A percentile compares a stretch with the other conserved stretches of the same genome.
Conservation (phyloP, 2,329 filamentous ascomycete genomes). For the Curvularia eragrostidis region DNA sequence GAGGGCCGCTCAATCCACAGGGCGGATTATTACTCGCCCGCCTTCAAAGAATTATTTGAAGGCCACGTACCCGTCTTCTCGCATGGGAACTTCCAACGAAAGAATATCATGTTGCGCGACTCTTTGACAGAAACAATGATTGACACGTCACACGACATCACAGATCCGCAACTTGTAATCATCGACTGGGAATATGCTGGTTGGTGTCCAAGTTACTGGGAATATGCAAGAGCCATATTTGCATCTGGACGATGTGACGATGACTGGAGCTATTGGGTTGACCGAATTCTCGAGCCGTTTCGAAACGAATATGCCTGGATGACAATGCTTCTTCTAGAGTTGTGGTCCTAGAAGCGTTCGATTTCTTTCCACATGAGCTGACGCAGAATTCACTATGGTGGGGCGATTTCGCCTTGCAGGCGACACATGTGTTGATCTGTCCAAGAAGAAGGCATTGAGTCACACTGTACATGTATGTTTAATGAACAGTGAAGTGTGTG, state of each 20-base stretch:
- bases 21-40: background rate
- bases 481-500: no score
- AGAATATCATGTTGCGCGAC: background rate
- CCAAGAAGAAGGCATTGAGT: no score
- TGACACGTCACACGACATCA: conserved; percentile 2
- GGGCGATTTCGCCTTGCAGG: no score
- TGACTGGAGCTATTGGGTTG: conserved; percentile 46
- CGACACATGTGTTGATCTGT: no score
- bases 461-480: no score
- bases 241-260: conserved; percentile 43
- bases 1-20: no score
- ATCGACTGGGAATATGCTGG: conserved; percentile 53
- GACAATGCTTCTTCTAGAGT: conserved; percentile 28
- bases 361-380: no score
- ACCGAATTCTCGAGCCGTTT: conserved; percentile 39
- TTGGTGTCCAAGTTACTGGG: conserved; percentile 53
- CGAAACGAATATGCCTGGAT: conserved; percentile 19
- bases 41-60: background rate
- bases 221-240: conserved; percentile 49
- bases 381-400: no score
- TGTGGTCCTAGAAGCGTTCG: conserved; percentile 17
- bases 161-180: conserved; percentile 38
- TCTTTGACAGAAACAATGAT: no score
- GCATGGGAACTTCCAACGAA: conserved; percentile 18
- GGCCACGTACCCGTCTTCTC: conserved; percentile 17